Conservation (phyloP, 2,329 filamentous ascomycete genomes). For the Aotearoamyces nothofagi region DNA sequence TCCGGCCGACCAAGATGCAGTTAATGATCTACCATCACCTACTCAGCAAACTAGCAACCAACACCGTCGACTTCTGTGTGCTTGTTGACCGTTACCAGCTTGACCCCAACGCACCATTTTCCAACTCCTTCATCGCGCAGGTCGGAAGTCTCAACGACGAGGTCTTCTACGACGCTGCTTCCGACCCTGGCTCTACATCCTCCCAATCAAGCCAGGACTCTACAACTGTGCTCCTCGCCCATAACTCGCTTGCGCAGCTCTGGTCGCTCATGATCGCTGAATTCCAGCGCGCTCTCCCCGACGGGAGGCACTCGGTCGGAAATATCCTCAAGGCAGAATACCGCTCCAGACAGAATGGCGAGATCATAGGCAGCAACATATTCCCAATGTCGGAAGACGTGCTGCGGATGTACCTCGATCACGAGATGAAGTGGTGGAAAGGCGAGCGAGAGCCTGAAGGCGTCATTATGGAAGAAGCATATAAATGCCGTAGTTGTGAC, state of each 20-base stretch:
- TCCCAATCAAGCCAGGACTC: constrained; percentile 14
- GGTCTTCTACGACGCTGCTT: constrained; percentile 27
- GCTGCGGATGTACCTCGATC: constrained; percentile 49
- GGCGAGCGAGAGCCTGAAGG: constrained; percentile 59
- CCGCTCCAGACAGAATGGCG: constrained; percentile 28
- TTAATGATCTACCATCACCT: constrained; percentile 82
- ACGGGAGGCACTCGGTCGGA: constrained; percentile 37
- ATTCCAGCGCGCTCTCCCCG: constrained; percentile 27
- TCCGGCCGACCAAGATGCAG: constrained; percentile 70
- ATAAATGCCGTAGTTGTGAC: constrained; percentile 76
- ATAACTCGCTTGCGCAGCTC: constrained; percentile 43
- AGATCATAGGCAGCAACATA: constrained; percentile 38
- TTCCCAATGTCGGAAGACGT: constrained; percentile 51
- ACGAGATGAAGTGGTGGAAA: constrained; percentile 77
- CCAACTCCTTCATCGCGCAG: constrained; percentile 64
- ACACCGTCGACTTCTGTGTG: constrained; percentile 50
- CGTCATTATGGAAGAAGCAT: constrained; percentile 71
- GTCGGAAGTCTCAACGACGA: constrained; percentile 55
- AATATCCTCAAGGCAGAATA: constrained; percentile 43
- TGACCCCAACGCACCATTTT: constrained; percentile 50
- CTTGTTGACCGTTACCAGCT: constrained; percentile 62
- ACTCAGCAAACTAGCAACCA: constrained; percentile 59
- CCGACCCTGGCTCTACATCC: constrained; percentile 4
- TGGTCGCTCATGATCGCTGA: constrained; percentile 50
- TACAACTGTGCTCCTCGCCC: constrained; percentile 28